A percentile compares a stretch with the other conserved stretches of the same genome.
Conservation (phyloP, 805 yeast genomes). For the Kluyveromyces siamensis region DNA sequence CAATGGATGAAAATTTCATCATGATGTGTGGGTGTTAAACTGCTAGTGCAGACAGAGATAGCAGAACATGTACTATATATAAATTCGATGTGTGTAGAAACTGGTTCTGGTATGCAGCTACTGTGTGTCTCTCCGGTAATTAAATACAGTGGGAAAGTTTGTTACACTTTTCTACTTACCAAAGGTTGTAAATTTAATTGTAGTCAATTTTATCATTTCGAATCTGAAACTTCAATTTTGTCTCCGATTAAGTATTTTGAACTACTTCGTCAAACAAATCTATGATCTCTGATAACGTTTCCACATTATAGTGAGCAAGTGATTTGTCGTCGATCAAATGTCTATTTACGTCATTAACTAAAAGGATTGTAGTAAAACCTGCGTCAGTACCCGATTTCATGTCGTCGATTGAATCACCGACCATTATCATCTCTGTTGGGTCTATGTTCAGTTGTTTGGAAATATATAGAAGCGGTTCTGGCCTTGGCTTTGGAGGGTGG, state of each 20-base stretch:
- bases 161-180: no score
- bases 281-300: constrained; percentile 16
- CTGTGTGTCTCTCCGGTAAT: no score
- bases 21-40: no score
- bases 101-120: no score
- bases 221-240: background rate
- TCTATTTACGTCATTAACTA: constrained; percentile 43
- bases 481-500: constrained; percentile 60
- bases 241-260: background rate
- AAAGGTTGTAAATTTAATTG: no score
- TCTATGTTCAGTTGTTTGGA: constrained; percentile 38
- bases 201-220: background rate
- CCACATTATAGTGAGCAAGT: constrained; percentile 14
- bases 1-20: no score
- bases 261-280: constrained; percentile 17
- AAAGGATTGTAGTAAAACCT: constrained; percentile 48
- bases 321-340: constrained; percentile 32
- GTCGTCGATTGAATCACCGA: constrained; percentile 68
- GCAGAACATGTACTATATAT: no score
- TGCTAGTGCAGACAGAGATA: no score
- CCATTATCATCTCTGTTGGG: constrained; percentile 49
- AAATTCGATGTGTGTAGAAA: no score
- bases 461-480: constrained; percentile 52
- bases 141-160: no score
- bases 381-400: constrained; percentile 57